Base-by-base conservation (phyloP, 164 flowering plant species). In the Kalanchoe fedtschenkoi region DNA sequence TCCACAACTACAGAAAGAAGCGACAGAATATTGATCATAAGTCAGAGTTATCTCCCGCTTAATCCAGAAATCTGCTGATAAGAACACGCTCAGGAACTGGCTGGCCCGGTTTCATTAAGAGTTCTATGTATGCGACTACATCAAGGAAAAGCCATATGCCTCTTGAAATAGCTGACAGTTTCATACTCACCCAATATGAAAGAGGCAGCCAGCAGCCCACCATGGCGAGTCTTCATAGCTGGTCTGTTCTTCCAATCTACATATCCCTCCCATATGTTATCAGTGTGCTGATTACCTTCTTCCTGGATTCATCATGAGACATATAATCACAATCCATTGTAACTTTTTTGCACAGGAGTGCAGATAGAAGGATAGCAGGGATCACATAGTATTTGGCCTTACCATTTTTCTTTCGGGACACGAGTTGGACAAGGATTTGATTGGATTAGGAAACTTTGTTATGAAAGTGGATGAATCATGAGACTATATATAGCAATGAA, bases 191-290 rank as follows among this genome's bases (percentile, higher is more conserved):
- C 85, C 60, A 88, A 65, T 37, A 84, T 84, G 62, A 85, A 86
- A 34, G 81, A 79, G 60, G 96, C 86, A 37, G 96, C 96, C 42
- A 81, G 70, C 75, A 81, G 72, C 54, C 96, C 96, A 21, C 96
- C 96, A 76, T 89, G 93, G 44, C 69, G 80, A 54, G 82, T 82
- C 76, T 72, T 77, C 34, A 74, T 8, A 22, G 91, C 96, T 15
- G 92, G 84, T 68, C 72, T 76, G 60, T 68, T 74, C 68, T 76
- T 80, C 96, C 96, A 86, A 46, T 86, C 85, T 39, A 78, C 85
- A 67, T 83, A 86, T 14, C 91, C 81, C 55, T 77, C 78, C 80
- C 80, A 81, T 47, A 3, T 44, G 64, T 42, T 69, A 30, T 6
- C 19, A 33, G 58, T 22, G 8, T 65, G 64, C 1, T 60, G 53